phyloP scores from a whole-genome alignment of 805 yeast genomes.

The Ogataea ganodermae region DNA sequence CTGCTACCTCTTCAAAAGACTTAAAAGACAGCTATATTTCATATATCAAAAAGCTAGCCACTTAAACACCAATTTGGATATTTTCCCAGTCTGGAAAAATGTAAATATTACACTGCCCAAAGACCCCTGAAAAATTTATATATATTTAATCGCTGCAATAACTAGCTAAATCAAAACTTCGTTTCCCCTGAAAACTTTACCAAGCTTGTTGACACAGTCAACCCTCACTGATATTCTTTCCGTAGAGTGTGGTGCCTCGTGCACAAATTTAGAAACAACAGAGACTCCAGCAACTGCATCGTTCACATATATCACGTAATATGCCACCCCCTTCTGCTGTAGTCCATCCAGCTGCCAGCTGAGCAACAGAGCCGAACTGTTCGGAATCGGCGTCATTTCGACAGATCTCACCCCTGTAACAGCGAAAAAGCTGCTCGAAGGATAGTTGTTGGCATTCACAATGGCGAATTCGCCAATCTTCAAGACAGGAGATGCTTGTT shows the following conservation, averaged over 20 bases:
- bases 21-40: too few relatives aligned
- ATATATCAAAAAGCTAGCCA: conserved; percentile 3
- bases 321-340: conserved; percentile 19
- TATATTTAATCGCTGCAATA: not conserved
- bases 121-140: not conserved
- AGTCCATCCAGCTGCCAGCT: conserved; percentile 28
- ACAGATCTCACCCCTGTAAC: conserved; percentile 6
- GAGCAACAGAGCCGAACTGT: conserved; percentile 15
- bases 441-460: conserved; percentile 28
- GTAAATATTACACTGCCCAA: conserved; percentile 3
- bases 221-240: conserved; percentile 27
- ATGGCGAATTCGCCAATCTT: conserved; percentile 28
- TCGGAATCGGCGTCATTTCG: not conserved
- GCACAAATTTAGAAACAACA: conserved; percentile 14
- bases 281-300: conserved; percentile 33
- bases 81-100: conserved; percentile 4
- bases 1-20: too few relatives aligned
- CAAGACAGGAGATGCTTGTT: conserved; percentile 16
- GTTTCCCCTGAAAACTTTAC: conserved; percentile 18
- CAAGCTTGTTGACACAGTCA: conserved; percentile 29
- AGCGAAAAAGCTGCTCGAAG: conserved; percentile 23
- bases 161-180: not conserved
- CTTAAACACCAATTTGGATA: not conserved
- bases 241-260: not conserved
- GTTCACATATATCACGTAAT: conserved; percentile 36